Conservation (phyloP, 225 moss, liverwort and hornwort genomes). For the Polytrichum formosum region DNA sequence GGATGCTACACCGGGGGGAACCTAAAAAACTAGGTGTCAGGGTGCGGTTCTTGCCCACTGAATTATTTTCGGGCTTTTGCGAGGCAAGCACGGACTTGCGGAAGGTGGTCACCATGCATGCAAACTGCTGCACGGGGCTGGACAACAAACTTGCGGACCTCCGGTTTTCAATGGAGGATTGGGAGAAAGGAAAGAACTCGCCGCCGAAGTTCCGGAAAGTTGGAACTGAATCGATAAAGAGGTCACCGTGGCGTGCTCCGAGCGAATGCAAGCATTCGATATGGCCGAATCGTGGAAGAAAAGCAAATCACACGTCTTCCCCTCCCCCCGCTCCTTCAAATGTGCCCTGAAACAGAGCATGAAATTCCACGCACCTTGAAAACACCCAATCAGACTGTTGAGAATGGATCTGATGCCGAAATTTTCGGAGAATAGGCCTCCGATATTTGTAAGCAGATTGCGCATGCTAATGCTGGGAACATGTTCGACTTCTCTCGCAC, state of each 20-base stretch:
- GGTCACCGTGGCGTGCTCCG: constrained; percentile 34
- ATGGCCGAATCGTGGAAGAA: constrained; percentile 1
- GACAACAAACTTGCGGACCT: constrained; percentile 34
- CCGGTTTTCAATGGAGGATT: constrained; percentile 14
- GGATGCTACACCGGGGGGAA: constrained; percentile 24
- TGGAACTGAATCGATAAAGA: neutral
- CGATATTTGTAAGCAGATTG: too few species aligned
- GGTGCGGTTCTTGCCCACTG: constrained; percentile 53
- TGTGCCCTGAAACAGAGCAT: too few species aligned
- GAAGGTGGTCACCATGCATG: constrained; percentile 41
- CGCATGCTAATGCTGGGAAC: too few species aligned
- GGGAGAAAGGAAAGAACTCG: constrained; percentile 9
- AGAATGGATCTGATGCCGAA: too few species aligned
- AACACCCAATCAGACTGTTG: too few species aligned
- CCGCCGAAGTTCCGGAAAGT: neutral
- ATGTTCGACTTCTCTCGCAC: too few species aligned
- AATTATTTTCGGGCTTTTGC: constrained; percentile 73
- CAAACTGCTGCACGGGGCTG: constrained; percentile 45
- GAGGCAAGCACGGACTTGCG: constrained; percentile 52
- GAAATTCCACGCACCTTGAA: too few species aligned
- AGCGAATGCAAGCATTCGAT: constrained; percentile 19
- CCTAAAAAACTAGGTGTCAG: constrained; percentile 28
- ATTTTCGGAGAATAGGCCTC: too few species aligned
- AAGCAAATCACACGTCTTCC: too few species aligned
- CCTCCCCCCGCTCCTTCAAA: too few species aligned